Percentiles rank a stretch among this genome's conserved stretches.
Conservation (phyloP, 2,329 filamentous ascomycete species). For the Graphiopsis chlorocephala region DNA sequence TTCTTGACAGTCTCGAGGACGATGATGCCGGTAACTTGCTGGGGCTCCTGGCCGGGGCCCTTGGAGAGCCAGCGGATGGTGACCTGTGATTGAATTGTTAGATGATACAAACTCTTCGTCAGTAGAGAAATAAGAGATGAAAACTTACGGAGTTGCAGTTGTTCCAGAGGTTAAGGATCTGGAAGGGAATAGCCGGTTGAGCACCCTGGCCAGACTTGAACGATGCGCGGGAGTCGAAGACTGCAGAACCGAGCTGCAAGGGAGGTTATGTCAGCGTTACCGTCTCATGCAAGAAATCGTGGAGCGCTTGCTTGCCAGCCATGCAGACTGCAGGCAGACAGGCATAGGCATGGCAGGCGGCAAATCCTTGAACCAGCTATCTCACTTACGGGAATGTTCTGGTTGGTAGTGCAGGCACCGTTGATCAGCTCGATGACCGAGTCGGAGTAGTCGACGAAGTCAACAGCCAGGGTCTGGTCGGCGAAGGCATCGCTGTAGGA, state of each 20-base stretch:
- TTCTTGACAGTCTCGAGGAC: constrained; percentile 28
- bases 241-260: constrained; percentile 26
- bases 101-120: neutral
- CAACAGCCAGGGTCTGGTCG: constrained; percentile 26
- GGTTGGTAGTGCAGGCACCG: constrained; percentile 28
- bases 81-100: constrained; percentile 11
- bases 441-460: constrained; percentile 36
- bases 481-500: constrained; percentile 31
- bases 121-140: neutral
- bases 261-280: neutral
- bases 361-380: neutral
- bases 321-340: constrained; percentile 2
- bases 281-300: constrained; percentile 5
- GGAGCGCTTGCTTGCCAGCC: neutral
- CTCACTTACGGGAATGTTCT: constrained; percentile 23
- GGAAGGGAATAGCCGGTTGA: constrained; percentile 31
- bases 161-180: constrained; percentile 33
- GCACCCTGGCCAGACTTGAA: constrained; percentile 28
- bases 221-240: constrained; percentile 27
- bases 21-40: constrained; percentile 32
- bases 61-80: constrained; percentile 31
- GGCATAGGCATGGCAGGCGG: neutral
- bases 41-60: constrained; percentile 19
- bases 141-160: constrained; percentile 29
- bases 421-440: constrained; percentile 36